phyloP scores from a whole-genome alignment of 2,329 filamentous ascomycete genomes.

The Xylariales sp. region DNA sequence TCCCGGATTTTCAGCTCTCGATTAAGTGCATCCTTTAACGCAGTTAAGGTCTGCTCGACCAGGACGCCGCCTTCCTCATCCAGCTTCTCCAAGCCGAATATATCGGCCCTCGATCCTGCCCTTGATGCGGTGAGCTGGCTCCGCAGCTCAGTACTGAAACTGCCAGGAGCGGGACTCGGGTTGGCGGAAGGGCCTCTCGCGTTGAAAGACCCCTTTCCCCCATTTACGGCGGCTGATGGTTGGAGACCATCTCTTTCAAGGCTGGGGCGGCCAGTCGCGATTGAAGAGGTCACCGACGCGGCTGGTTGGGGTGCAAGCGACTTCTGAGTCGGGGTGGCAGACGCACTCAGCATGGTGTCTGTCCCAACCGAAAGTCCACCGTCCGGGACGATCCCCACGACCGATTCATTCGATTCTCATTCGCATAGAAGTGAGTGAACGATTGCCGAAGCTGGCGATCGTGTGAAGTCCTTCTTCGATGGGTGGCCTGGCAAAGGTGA shows the following conservation, averaged over 20 bases:
- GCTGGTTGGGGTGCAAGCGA: slow-evolving; percentile 39
- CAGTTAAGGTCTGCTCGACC: slow-evolving; percentile 69
- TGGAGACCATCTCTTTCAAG: slow-evolving; percentile 56
- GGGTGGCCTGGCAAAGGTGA: too few relatives aligned
- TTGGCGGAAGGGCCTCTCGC: slow-evolving; percentile 67
- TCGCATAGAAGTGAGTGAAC: too few relatives aligned
- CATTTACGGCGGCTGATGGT: slow-evolving; percentile 36
- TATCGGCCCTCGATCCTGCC: slow-evolving; percentile 53
- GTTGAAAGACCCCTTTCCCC: slow-evolving; percentile 54
- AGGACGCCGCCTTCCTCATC: slow-evolving; percentile 57
- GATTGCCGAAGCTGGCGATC: too few relatives aligned
- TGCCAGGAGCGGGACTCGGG: slow-evolving; percentile 69
- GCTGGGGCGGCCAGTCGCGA: slow-evolving; percentile 37
- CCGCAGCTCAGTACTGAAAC: slow-evolving; percentile 85
- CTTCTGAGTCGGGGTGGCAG: slow-evolving; percentile 51
- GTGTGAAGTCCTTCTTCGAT: too few relatives aligned
- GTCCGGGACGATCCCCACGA: slow-evolving; percentile 16
- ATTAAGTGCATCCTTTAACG: slow-evolving; percentile 79
- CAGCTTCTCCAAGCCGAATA: slow-evolving; percentile 48
- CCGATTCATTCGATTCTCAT: slow-evolving; percentile 11
- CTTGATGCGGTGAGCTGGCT: slow-evolving; percentile 65
- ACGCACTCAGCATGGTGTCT: slow-evolving; percentile 47
- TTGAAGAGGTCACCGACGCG: slow-evolving; percentile 29
- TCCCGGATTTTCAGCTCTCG: slow-evolving; percentile 98
- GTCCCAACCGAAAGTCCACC: slow-evolving; percentile 25